Conservation (phyloP, 176 grass and related monocot species). For the Rhynchospora tenuis region DNA sequence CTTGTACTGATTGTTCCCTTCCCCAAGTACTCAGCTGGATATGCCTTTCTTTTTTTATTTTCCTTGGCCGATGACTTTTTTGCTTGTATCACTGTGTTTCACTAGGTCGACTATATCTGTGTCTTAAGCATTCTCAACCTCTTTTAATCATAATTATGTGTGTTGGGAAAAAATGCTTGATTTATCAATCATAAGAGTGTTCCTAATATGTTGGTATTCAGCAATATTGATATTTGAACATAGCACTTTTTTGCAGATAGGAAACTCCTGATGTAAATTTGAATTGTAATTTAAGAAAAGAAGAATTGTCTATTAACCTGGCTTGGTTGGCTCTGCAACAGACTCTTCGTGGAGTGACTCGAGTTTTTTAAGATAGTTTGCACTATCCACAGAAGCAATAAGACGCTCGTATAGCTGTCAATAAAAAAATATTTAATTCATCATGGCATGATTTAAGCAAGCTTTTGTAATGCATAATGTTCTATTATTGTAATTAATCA, state of each 20-base stretch:
- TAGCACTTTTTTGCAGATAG: neutral
- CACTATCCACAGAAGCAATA: conserved; percentile 43
- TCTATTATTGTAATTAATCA: neutral
- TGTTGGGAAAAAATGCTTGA: neutral
- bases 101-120: no score
- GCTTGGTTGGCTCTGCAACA: neutral
- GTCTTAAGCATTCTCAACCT: no score
- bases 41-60: no score
- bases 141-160: neutral
- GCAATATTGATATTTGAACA: neutral
- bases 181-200: neutral
- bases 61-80: no score
- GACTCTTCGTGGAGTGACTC: conserved; percentile 47
- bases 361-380: conserved; percentile 50
- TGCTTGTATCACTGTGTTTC: no score
- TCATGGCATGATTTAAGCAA: neutral
- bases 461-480: neutral
- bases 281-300: neutral
- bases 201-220: neutral
- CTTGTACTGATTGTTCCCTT: no score
- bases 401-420: conserved; percentile 66
- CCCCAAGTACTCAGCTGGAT: no score
- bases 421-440: conserved; percentile 1
- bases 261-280: neutral
- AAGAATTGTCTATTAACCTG: neutral